Conservation (phyloP, 2,329 filamentous ascomycete species). For the Trichoderma brevicompactum region DNA sequence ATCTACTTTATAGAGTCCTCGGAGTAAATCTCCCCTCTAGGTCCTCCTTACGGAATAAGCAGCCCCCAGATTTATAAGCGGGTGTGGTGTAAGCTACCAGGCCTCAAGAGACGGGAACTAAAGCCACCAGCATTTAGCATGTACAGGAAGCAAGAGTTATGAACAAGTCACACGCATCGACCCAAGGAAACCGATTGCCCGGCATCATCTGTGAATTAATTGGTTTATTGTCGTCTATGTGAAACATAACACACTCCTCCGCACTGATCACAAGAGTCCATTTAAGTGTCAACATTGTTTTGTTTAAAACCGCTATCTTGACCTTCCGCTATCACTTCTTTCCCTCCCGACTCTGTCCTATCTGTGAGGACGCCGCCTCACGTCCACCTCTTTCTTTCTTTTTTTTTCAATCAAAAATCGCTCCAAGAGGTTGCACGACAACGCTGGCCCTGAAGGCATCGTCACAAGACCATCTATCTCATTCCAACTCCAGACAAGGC, state of each 20-base stretch:
- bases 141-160: not conserved
- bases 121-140: not conserved
- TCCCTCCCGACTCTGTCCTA: not conserved
- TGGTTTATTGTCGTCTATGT: slow-evolving; percentile 25
- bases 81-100: not conserved
- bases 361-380: slow-evolving; percentile 18
- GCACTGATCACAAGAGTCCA: not conserved
- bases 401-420: slow-evolving; percentile 13
- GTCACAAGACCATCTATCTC: slow-evolving; percentile 29
- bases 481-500: slow-evolving; percentile 30
- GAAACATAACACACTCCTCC: slow-evolving; percentile 5
- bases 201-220: slow-evolving; percentile 25
- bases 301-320: slow-evolving; percentile 1
- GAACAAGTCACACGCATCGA: too few species aligned
- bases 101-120: not conserved
- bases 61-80: not conserved
- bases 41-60: not conserved
- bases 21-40: too few species aligned
- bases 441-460: slow-evolving; percentile 25
- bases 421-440: slow-evolving; percentile 24
- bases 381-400: slow-evolving; percentile 23
- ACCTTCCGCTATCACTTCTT: not conserved
- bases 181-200: not conserved
- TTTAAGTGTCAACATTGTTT: slow-evolving; percentile 2
- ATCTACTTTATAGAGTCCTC: too few species aligned